Conservation (phyloP, 163 green algal genomes). For the Scenedesmus sp. region DNA sequence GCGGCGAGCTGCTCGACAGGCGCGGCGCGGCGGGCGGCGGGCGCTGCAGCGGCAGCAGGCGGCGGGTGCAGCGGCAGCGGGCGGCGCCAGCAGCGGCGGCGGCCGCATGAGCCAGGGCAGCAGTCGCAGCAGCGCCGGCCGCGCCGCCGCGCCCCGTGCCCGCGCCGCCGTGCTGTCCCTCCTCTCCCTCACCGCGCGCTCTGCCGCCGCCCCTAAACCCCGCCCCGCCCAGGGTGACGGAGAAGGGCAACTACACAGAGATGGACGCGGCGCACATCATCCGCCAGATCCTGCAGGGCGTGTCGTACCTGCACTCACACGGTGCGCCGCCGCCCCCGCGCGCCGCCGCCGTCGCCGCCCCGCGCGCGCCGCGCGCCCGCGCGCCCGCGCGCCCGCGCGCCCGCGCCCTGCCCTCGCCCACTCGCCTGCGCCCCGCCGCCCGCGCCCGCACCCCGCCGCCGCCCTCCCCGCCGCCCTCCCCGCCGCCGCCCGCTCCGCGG, state of each 20-base stretch:
- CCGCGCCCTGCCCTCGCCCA: too few species aligned
- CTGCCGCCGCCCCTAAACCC: too few species aligned
- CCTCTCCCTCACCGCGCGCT: too few species aligned
- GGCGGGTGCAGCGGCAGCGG: neutral
- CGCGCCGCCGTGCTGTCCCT: neutral
- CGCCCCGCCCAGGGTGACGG: slow-evolving; percentile 65
- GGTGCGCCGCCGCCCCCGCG: slow-evolving; percentile 42
- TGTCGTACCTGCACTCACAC: slow-evolving; percentile 79
- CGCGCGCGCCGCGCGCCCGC: too few species aligned
- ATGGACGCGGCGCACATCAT: slow-evolving; percentile 73
- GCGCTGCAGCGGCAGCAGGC: neutral
- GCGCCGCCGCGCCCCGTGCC: neutral
- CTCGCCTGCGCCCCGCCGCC: too few species aligned
- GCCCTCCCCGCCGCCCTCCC: too few species aligned
- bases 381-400: too few species aligned
- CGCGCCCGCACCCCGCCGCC: too few species aligned
- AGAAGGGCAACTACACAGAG: slow-evolving; percentile 83
- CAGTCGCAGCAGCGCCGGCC: too few species aligned
- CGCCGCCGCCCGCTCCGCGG: neutral
- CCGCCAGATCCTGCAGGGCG: slow-evolving; percentile 77
- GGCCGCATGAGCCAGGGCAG: too few species aligned
- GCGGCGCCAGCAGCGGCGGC: too few species aligned
- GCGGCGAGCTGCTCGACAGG: slow-evolving; percentile 84
- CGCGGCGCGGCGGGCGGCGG: slow-evolving; percentile 28
- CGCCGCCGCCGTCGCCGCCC: too few species aligned